Evolutionary conservation across 495 filamentous ascomycete species (phyloP), one percentile per base, ranked within the genome.

Genomic region (Podospora conica): DNA sequence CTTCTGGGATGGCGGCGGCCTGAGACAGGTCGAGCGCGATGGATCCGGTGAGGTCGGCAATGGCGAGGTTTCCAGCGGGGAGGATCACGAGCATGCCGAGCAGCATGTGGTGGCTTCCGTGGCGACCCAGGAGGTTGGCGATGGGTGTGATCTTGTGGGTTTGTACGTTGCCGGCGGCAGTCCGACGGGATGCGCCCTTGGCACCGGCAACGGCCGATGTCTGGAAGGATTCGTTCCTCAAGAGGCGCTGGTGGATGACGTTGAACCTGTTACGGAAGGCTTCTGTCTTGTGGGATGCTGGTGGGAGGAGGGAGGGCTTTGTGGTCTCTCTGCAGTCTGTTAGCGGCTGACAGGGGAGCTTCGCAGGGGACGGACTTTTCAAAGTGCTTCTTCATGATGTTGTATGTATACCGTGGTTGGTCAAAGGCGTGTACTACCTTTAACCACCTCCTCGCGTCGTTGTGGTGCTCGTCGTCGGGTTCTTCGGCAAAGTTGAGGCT

Each of bases 141-240:
- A 98, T 91, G 8, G 93, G 91, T 0, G 95, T 98, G 54, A 98
- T 84, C 71, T 92, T 96, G 78, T 96, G 93, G 15, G 87, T 86
- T 69, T 91, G 84, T 64, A 85, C 83, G 2, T 68, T 61, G 23
- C 73, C 79, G 55, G 81, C 81, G n/a, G 85, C 86, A 3, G 79
- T 77, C 20, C 85, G 79, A 68, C 82, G 81, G n/a, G 83, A 31
- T 75, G 73, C 31, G 79, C 76, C 64, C 40, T 83, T 75, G 4
- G 81, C 78, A 9, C 78, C 80, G 18, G 80, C 77, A 59, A 90
- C 85, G 22, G 89, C 81, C 3, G 92, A 90, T 15, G 87, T 85
- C 71, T 97, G 94, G 70, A 98, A 98, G 9, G 91, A 86, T 73
- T 97, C 94, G 73, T 97, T 97, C 31, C 95, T 88, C 12, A 98